Evolutionary conservation across 2,329 filamentous ascomycete genomes (phyloP), one percentile per base, ranked within the genome.

Genomic region (Helminthosporium solani): DNA sequence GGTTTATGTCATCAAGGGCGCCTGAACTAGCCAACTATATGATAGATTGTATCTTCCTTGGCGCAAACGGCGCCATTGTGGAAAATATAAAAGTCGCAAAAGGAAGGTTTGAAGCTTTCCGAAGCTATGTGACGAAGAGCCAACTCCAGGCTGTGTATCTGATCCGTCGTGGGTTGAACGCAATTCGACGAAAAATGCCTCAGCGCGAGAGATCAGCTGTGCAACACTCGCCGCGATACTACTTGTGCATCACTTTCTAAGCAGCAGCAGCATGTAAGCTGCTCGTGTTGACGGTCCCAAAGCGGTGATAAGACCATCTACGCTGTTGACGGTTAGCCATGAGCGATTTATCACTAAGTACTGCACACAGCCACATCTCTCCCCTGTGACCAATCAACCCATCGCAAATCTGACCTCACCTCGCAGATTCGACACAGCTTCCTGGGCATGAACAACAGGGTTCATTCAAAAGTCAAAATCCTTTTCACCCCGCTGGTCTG

Each of bases 121-220:
- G 25, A 25, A 18, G 23, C 34, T 33, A 36, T 19, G 28, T 27
- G 33, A 40, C 38, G 40, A 43, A 39, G 36, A 37, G 18, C 30
- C n/a, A 30, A 43, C 19, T 19, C 28, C 42, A n/a, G 45, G 45
- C 45, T 47, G 40, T 43, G 45, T 23, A 40, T 20, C 11, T 25
- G n/a, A 19, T 33, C 18, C n/a, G n/a, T n/a, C n/a, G n/a, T n/a
- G n/a, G n/a, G n/a, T n/a, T n/a, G 39, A 27, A 47, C 39, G 31
- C 50, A 33, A 49, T 53, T 47, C 41, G 50, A 43, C 33, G 30
- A 46, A 34, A 53, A 53, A 50, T 50, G 15, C 36, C 50, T 53
- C 50, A 53, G 15, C 43, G 30, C 39, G 16, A 45, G 30, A 28
- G 12, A 28, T 27, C 25, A n/a, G n/a, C 25, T 12, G 25, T 12